These are phyloP conservation scores for Penicillium canariense DNA, from an alignment of 495 filamentous ascomycete species.

Conservation along the genomic window DNA sequence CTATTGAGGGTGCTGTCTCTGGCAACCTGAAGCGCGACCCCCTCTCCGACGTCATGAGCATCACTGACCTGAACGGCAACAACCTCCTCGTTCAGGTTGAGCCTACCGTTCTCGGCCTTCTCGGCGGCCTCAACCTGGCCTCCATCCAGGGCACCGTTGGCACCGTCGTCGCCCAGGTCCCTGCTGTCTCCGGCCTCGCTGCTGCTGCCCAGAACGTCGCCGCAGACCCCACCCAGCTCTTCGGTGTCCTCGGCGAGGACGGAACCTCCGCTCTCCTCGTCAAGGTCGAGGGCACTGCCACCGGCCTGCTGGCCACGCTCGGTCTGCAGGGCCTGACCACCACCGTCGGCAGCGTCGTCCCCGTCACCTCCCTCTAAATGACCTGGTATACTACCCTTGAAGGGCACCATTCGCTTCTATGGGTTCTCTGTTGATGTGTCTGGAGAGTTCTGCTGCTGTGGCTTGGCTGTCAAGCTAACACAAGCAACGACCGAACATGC, in stretches of 20 bases:
- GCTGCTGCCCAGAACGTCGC: constrained; percentile 8
- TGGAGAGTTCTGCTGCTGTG: constrained; percentile 7
- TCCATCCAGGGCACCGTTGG: constrained; percentile 18
- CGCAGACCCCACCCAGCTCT: constrained; percentile 16
- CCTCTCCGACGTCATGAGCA: constrained; percentile 14
- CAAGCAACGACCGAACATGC: constrained; percentile 22
- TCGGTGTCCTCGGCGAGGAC: constrained; percentile 20
- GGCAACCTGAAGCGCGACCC: constrained; percentile 13
- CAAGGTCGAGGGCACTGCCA: constrained; percentile 18
- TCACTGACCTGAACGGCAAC: constrained; percentile 18
- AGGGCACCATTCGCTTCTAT: constrained; percentile 24
- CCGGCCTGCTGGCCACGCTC: constrained; percentile 21
- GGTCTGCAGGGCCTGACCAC: constrained; percentile 19
- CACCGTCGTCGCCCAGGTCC: constrained; percentile 15
- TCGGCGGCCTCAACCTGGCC: constrained; percentile 18
- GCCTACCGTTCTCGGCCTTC: constrained; percentile 12
- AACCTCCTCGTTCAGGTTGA: constrained; percentile 16
- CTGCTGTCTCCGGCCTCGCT: constrained; percentile 9
- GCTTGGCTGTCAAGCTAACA: constrained; percentile 8
- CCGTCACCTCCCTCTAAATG: constrained; percentile 15
- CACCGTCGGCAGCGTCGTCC: constrained; percentile 20
- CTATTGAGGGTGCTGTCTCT: constrained; percentile 8
- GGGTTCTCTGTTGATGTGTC: constrained; percentile 14
- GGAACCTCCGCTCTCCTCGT: constrained; percentile 22
- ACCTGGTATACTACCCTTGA: constrained; percentile 11